Base-by-base conservation (phyloP, 2,329 filamentous ascomycete genomes). In the Pestalotiopsis sp. region DNA sequence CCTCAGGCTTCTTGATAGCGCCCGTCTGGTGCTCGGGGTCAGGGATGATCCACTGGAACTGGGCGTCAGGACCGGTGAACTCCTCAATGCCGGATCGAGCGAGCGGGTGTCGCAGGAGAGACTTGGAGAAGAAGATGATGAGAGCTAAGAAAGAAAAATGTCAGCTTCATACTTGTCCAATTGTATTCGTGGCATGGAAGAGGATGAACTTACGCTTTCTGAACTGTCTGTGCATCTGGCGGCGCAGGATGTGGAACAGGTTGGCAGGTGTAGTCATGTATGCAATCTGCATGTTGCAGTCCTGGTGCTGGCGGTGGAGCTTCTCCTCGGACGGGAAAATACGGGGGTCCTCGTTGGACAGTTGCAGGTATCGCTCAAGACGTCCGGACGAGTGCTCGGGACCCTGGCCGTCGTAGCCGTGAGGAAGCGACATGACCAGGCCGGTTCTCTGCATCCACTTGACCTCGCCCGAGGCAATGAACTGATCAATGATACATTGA, bases 371-470 rank as follows among this genome's bases (percentile, higher is more conserved):
- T 77, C 96, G 93, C 86, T 99, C 96, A 83, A 99, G 93, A 81
- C 96, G 93, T 69, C 94, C 96, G 70, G 96, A 99, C 71, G 95
- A 98, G 86, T 99, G 96, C 85, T 99, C 96, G 39, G 96, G 96
- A 73, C 96, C 96, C 84, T 99, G 96, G 66, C 96, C 96, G 80
- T 99, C 96, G 81, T 98, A 99, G 76, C 96, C 96, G 83, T 99
- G 96, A 67, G 96, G 96, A 68, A 99, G 88, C 71, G 94, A 98
- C 88, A 98, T 92, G 75, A 99, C 94, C 64, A 99, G 90, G 77
- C 96, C 96, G 67, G 95, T 97, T 82, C 96, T 92, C 86, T 99
- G 96, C 83, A 98, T 92, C 96, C 96, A 99, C 86, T 99, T 99
- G 73, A 93, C 91, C 84, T 99, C 96, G 79, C 96, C 96, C 71